These are phyloP conservation scores for Daldinia vernicosa DNA, from an alignment of 495 filamentous ascomycete species.

Conservation along the genomic window DNA sequence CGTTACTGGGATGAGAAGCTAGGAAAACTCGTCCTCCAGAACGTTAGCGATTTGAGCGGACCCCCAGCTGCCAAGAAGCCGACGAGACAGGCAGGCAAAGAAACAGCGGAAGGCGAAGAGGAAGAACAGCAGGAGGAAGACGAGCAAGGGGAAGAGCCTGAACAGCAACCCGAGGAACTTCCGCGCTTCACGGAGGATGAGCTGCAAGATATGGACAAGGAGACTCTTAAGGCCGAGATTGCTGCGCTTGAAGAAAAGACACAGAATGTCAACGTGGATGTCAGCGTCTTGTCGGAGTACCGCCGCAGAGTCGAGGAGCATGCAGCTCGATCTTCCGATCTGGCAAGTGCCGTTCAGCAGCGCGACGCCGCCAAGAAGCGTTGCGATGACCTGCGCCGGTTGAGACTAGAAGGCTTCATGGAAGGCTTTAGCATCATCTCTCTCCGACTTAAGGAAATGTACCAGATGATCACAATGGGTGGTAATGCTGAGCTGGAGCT, in stretches of 20 bases:
- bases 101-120: constrained; percentile 32
- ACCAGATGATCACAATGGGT: constrained; percentile 99
- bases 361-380: constrained; percentile 89
- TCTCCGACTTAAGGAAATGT: constrained; percentile 98
- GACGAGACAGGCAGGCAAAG: constrained; percentile 4
- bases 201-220: constrained; percentile 90
- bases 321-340: constrained; percentile 78
- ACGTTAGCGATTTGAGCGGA: constrained; percentile 73
- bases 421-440: constrained; percentile 95
- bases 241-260: constrained; percentile 92
- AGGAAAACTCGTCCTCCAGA: constrained; percentile 78
- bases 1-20: constrained; percentile 91
- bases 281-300: constrained; percentile 92
- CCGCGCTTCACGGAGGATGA: constrained; percentile 90
- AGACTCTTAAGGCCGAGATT: constrained; percentile 84
- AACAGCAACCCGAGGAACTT: constrained; percentile 59
- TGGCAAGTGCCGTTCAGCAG: constrained; percentile 74
- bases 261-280: constrained; percentile 86
- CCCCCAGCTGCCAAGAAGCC: constrained; percentile 49
- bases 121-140: constrained; percentile 37
- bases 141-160: constrained; percentile 42
- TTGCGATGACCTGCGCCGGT: constrained; percentile 87
- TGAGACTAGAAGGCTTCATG: constrained; percentile 97
- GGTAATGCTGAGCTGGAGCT: constrained; percentile 97
- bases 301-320: constrained; percentile 89